Evolutionary conservation across 2,329 filamentous ascomycete species (phyloP).

Genomic region (Pseudogymnoascus verrucosus): DNA sequence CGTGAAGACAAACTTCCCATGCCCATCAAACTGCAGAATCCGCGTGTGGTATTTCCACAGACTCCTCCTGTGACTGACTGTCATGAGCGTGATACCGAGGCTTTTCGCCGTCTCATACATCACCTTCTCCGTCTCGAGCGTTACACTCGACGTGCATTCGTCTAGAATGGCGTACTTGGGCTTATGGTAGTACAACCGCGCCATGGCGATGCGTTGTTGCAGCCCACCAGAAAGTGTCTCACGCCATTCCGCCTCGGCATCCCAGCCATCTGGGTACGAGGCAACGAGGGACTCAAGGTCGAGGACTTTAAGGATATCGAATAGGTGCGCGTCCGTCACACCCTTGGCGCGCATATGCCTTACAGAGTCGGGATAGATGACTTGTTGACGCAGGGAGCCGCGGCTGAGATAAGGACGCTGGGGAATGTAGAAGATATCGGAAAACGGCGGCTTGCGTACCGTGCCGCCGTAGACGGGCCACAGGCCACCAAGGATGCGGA

Average conservation of each 20-base stretch:
- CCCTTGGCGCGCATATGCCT: slow-evolving; percentile 81
- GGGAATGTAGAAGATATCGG: slow-evolving; percentile 96
- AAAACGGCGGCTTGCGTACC: slow-evolving; percentile 83
- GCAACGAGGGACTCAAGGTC: slow-evolving; percentile 78
- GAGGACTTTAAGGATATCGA: slow-evolving; percentile 67
- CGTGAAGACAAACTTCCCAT: slow-evolving; percentile 86
- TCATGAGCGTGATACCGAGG: slow-evolving; percentile 91
- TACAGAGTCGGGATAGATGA: slow-evolving; percentile 88
- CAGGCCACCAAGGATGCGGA: slow-evolving; percentile 89
- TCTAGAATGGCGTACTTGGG: slow-evolving; percentile 93
- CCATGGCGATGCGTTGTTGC: slow-evolving; percentile 96
- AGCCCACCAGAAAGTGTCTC: slow-evolving; percentile 87
- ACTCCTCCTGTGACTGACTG: slow-evolving; percentile 82
- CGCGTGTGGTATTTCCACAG: slow-evolving; percentile 94
- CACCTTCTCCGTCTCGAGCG: slow-evolving; percentile 83
- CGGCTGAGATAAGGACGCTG: slow-evolving; percentile 90
- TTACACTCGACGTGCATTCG: slow-evolving; percentile 94
- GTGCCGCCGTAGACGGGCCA: slow-evolving; percentile 97
- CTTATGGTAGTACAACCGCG: slow-evolving; percentile 84
- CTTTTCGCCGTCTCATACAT: slow-evolving; percentile 97
- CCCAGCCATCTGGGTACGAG: slow-evolving; percentile 71
- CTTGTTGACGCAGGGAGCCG: slow-evolving; percentile 88
- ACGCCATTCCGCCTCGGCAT: slow-evolving; percentile 93
- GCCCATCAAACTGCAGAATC: slow-evolving; percentile 94
- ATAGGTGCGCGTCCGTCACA: slow-evolving; percentile 72